A percentile compares a stretch with the other conserved stretches of the same genome.
Conservation (phyloP, 176 grass and related monocot species). For the Ananas comosus region DNA sequence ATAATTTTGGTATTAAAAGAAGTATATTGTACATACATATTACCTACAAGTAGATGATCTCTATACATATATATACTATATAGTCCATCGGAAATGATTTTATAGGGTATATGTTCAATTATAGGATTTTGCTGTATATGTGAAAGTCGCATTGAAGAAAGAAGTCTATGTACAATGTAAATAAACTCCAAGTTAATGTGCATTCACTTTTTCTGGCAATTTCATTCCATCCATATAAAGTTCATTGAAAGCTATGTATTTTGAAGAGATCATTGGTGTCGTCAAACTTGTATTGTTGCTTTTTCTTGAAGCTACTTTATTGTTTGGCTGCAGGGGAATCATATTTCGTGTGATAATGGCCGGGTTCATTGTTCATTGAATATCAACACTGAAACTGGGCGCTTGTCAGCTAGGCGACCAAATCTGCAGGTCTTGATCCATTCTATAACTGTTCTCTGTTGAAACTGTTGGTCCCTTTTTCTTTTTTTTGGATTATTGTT, state of each 20-base stretch:
- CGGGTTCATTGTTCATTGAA: constrained; percentile 89
- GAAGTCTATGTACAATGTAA: too few relatives aligned
- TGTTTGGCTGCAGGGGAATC: constrained; percentile 44
- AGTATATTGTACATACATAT: too few relatives aligned
- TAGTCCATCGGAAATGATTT: too few relatives aligned
- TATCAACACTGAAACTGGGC: constrained; percentile 97
- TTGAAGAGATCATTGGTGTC: background rate
- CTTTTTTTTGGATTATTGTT: background rate
- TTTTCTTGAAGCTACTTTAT: constrained; percentile 17
- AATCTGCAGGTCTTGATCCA: constrained; percentile 73
- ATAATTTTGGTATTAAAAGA: too few relatives aligned
- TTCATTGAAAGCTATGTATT: background rate
- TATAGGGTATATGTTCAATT: too few relatives aligned
- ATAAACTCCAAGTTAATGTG: too few relatives aligned
- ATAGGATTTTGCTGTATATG: too few relatives aligned
- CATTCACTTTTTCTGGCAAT: background rate
- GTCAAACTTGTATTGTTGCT: background rate
- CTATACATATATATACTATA: too few relatives aligned
- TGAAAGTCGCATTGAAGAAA: too few relatives aligned
- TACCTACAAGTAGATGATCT: too few relatives aligned
- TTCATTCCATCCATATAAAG: background rate
- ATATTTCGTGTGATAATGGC: constrained; percentile 75
- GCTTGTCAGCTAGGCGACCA: constrained; percentile 82
- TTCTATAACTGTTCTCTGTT: background rate
- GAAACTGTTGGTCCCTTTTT: constrained; percentile 9